Percentiles rank a stretch among this genome's conserved stretches.
Evolutionary conservation across 257 asterid species (phyloP).

Genomic region (Solanum raphanifolium): DNA sequence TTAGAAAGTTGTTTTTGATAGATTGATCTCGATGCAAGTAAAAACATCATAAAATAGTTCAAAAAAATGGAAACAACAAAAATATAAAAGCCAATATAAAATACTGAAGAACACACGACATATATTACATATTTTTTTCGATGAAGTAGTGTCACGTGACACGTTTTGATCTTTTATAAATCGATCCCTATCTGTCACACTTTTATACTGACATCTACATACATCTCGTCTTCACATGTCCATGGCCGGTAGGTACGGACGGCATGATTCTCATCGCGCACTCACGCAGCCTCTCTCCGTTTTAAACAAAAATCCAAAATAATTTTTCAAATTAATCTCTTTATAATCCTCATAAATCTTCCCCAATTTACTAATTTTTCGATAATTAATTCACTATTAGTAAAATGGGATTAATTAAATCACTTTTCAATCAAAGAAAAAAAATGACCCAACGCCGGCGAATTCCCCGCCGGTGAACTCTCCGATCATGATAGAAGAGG

Average conservation of each 20-base stretch:
- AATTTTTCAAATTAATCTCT: neutral
- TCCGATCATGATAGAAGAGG: conserved; percentile 41
- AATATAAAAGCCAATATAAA: no score
- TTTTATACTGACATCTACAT: no score
- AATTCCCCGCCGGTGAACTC: conserved; percentile 26
- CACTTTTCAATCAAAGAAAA: conserved; percentile 46
- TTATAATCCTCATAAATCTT: neutral
- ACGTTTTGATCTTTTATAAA: no score
- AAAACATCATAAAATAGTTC: no score
- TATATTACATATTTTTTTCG: no score
- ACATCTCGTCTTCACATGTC: no score
- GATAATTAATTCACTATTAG: neutral
- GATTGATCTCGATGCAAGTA: no score
- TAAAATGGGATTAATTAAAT: conserved; percentile 36
- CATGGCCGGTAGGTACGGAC: neutral
- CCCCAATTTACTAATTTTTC: neutral
- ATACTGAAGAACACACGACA: no score
- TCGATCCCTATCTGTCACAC: no score
- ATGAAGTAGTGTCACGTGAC: no score
- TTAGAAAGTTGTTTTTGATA: no score
- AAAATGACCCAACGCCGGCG: conserved; percentile 1
- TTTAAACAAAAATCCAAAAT: neutral
- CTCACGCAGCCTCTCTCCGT: neutral
- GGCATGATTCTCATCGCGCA: neutral
- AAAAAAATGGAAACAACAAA: no score